Base-by-base conservation (phyloP, 202 grass and related monocot species). In the Hordeum pubiflorum region DNA sequence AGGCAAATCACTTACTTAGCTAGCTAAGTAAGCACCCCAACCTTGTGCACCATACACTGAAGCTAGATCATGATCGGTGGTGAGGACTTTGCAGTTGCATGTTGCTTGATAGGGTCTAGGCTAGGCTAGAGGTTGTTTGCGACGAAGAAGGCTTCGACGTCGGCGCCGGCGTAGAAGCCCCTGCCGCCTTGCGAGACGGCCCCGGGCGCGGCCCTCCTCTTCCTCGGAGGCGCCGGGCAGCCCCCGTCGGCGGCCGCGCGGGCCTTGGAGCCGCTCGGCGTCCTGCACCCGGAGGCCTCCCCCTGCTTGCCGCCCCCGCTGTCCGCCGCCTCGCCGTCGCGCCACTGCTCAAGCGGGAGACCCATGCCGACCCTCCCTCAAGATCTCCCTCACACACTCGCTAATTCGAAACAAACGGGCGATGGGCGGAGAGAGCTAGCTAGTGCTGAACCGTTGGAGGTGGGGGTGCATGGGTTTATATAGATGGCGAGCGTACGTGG, bases 71-170 rank as follows among this genome's bases (percentile, higher is more conserved):
- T 6, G 5, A 0, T 22, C 22, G 22, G 40, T 22, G 37, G 22
- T 4, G n/a, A 41, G 36, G 7, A 29, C 13, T 17, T 48, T 4
- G 68, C 39, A 69, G 66, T 14, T 26, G 11, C 10, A 69, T 43
- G 21, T 4, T 46, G 39, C 41, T 54, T 17, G 27, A 26, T 65
- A 50, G 11, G 46, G 46, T 50, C 50, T 58, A 75, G 6, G 4
- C 27, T 12, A 22, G 9, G 17, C 80, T 88, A 89, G 73, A 89
- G 74, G 79, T 82, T 86, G 87, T 89, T 52, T 0, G 83, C 58
- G 18, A 79, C 74, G 79, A 89, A 89, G 83, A 89, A 89, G 38
- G 74, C 87, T 23, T 89, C 83, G 59, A 89, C 59, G 74, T 89
- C 87, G 29, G 39, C 66, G 48, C 87, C 83, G 79, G 9, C 22